Evolutionary conservation across 768 basidiomycete species (phyloP).

Genomic region (Tubosaeta brunneosetosa): DNA sequence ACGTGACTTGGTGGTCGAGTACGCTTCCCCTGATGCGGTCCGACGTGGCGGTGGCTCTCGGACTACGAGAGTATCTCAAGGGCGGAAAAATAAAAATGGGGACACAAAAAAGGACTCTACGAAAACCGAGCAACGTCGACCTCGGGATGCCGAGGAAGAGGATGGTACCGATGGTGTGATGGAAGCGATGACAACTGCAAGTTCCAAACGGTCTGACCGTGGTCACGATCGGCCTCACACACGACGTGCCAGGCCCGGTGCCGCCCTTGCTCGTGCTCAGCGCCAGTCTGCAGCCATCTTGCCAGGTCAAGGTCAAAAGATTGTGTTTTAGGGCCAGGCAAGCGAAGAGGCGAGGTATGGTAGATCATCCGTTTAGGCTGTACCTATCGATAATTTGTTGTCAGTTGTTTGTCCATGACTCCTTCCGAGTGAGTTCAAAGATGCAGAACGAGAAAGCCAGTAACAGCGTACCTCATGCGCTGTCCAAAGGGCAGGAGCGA

Average conservation of each 20-base stretch:
- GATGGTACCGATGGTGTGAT: slow-evolving; percentile 2
- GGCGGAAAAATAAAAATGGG: slow-evolving; percentile 7
- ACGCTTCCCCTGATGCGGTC: slow-evolving; percentile 84
- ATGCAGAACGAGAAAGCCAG: not conserved
- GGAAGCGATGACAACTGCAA: not conserved
- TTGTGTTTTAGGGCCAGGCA: slow-evolving; percentile 49
- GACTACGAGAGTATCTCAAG: slow-evolving; percentile 21
- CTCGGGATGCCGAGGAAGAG: slow-evolving; percentile 2
- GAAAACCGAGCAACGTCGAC: slow-evolving; percentile 1
- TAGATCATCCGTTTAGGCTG: not conserved
- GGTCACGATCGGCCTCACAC: slow-evolving; percentile 11
- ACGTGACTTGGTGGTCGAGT: slow-evolving; percentile 81
- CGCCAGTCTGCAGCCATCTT: slow-evolving; percentile 70
- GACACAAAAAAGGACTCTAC: slow-evolving; percentile 4
- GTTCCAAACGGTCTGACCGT: slow-evolving; percentile 7
- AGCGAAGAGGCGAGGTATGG: not conserved
- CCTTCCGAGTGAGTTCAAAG: not conserved
- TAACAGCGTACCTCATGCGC: slow-evolving; percentile 20
- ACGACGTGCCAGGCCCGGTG: slow-evolving; percentile 67
- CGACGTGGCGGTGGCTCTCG: slow-evolving; percentile 59
- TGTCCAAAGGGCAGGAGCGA: slow-evolving; percentile 57
- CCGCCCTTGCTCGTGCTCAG: slow-evolving; percentile 71
- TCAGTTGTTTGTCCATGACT: not conserved
- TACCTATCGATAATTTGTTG: not conserved
- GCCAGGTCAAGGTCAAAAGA: slow-evolving; percentile 66